Conservation (phyloP, 163 green algal species). For the Scenedesmus sp. region DNA sequence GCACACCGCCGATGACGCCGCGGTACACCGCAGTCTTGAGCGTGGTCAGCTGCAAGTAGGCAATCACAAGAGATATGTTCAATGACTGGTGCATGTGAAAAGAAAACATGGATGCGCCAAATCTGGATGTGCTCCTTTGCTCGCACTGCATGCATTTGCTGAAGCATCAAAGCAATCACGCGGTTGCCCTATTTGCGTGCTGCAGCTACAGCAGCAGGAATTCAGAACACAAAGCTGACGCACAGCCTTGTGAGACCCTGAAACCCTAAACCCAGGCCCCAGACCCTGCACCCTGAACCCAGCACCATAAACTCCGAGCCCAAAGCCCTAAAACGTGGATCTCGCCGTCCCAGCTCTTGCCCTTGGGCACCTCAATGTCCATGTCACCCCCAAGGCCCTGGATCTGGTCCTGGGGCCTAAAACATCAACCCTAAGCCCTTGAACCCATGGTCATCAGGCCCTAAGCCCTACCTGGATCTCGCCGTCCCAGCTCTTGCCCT, state of each 20-base stretch:
- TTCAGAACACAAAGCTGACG: not conserved
- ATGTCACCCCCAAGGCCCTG: constrained; percentile 78
- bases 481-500: constrained; percentile 82
- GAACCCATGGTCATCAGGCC: not conserved
- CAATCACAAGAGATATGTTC: no score
- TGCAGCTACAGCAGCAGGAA: not conserved
- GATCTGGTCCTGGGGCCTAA: constrained; percentile 62
- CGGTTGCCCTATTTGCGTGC: no score
- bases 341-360: constrained; percentile 78
- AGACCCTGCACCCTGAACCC: not conserved
- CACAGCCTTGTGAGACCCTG: no score
- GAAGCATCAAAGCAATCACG: no score
- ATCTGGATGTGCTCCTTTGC: no score
- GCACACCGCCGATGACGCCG: constrained; percentile 85
- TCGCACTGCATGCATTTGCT: no score
- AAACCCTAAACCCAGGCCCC: not conserved
- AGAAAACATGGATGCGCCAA: no score
- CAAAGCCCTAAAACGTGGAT: constrained; percentile 57
- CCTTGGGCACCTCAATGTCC: constrained; percentile 88
- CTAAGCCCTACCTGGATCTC: constrained; percentile 61
- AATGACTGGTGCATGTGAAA: no score
- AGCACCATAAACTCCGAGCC: not conserved
- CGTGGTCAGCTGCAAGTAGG: not conserved
- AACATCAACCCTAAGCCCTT: not conserved
- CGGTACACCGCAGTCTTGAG: constrained; percentile 70